Evolutionary conservation across 345 rosid genomes (phyloP), one percentile per base, ranked within the genome.

Genomic region (Eucalyptus paniculata): DNA sequence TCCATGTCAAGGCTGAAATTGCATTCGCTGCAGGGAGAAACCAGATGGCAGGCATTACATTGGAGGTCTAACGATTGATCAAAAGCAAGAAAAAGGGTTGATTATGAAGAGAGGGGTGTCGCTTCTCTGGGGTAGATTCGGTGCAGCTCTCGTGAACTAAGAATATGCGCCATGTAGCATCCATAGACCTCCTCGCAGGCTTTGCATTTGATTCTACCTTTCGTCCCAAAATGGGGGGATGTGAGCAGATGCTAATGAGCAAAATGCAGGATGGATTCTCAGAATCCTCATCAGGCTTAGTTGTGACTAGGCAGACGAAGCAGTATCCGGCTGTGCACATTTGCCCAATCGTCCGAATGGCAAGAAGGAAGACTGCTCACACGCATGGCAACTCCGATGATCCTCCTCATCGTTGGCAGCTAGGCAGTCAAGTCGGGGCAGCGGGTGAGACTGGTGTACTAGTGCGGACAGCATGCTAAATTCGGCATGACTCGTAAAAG

Each of bases 401-500:
- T 56, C 12, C 28, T 56, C 62, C 62, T 17, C 24, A 53, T 19
- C 23, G 10, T 18, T 2, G 2, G 4, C 24, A 0, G 0, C 28
- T 23, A 9, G 62, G 62, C 28, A 2, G 1, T 56, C 62, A 23
- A 56, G 28, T 4, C 1, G 6, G 12, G 28, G 28, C 62, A 9
- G 62, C 1, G 1, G 60, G 60, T 21, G 60, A 56, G 2, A 56
- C 12, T 0, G 62, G 62, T 23, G 28, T 56, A 0, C 28, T 56
- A 1, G 11, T 4, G 60, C 28, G 28, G 12, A 56, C 28, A 21
- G 28, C 60, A 56, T 56, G 28, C 12, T 23, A 9, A 56, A 56
- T 56, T 56, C 28, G 12, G 28, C 28, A 9, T 23, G 60, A 23
- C 60, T 56, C 11, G 0, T 54, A 4, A 54, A 54, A 23, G 28